Evolutionary conservation across 1,284 basidiomycete genomes (phyloP), one percentile per base, ranked within the genome.

Genomic region (Amylostereum chailletii): DNA sequence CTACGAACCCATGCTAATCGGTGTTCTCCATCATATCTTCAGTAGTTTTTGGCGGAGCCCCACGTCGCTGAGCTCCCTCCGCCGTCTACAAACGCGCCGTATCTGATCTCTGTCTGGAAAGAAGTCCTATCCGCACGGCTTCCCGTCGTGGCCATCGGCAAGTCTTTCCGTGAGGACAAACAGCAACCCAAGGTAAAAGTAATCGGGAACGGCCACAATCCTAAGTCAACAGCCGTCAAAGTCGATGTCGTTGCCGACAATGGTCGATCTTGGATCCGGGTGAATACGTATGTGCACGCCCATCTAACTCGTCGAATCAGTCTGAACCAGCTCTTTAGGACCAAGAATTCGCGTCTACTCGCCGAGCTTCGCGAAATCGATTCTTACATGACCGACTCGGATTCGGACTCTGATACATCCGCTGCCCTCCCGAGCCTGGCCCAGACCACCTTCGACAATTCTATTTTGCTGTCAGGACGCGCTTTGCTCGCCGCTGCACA

Each of bases 311-410:
- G 11, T 38, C 7, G 32, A 7, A 7, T 43, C 43, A 34, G 40
- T 30, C 41, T 43, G 11, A 42, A 45, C 42, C 40, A 33, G 27
- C 19, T 47, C 43, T 3, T 4, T 57, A 92, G 88, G 5, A 79
- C 83, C 30, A 91, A 86, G 59, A 84, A 86, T 50, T 73, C 79
- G 0, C 79, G 85, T n/a, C 69, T 92, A 27, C 63, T 86, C 3
- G 75, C 84, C 32, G 89, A 91, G 62, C 85, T 91, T 56, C 76
- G 83, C 37, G 87, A 91, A 66, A 76, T 86, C 32, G 89, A 92
- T 57, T 89, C 86, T 1, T 91, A 90, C 61, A 58, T 83, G 34
- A 87, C 82, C 0, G 84, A 81, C 49, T 83, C 81, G 1, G 77
- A 78, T 5, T 71, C 74, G 32, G 77, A 78, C 3, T 19, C 19